These are phyloP conservation scores for Bathelium albidoporum DNA, from an alignment of 495 filamentous ascomycete genomes.

Conservation along the genomic window DNA sequence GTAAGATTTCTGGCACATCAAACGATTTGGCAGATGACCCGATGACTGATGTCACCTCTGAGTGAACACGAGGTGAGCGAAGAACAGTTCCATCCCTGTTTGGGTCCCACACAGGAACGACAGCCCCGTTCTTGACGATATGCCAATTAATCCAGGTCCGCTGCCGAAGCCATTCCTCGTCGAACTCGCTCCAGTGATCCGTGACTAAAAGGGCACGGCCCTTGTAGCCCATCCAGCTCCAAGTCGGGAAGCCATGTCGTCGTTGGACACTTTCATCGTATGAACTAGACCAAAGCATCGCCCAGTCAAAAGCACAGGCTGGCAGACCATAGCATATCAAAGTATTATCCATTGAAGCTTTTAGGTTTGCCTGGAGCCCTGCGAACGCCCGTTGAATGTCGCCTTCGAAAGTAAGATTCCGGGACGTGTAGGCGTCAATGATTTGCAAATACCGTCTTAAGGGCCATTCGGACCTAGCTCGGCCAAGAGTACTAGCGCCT, in stretches of 20 bases:
- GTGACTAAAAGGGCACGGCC: neutral
- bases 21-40: neutral
- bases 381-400: too few relatives aligned
- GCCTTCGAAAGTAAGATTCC: too few relatives aligned
- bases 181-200: neutral
- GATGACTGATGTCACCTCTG: neutral
- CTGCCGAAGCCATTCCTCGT: neutral
- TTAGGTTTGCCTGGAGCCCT: too few relatives aligned
- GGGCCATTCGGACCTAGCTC: too few relatives aligned
- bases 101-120: neutral
- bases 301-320: too few relatives aligned
- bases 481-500: neutral
- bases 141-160: neutral
- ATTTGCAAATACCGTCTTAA: neutral
- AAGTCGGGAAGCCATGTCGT: neutral
- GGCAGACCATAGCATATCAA: too few relatives aligned
- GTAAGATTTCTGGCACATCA: neutral
- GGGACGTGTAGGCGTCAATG: neutral
- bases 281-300: neutral
- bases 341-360: too few relatives aligned
- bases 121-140: neutral
- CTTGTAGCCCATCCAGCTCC: neutral
- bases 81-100: neutral
- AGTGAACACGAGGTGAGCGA: neutral
- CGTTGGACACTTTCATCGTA: neutral